Evolutionary conservation across 1,139 yeast species (phyloP), one percentile per base, ranked within the genome.

Genomic region (Lodderomyces jiufengensis): DNA sequence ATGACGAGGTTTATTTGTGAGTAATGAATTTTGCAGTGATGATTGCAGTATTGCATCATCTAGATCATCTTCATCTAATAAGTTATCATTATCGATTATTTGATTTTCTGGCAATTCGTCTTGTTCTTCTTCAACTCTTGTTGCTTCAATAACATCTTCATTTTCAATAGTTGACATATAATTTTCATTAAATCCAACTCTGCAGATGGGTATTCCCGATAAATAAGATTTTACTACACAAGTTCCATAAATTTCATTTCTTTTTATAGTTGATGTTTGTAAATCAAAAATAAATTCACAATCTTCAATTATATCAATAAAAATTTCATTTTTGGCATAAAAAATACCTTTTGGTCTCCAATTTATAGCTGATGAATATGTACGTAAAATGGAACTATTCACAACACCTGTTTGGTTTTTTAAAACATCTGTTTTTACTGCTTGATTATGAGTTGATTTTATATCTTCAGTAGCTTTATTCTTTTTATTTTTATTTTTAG

Each of bases 331-430:
- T 37, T 70, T 70, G 13, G 72, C 59, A 45, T 70, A 70, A 39
- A 61, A 68, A 2, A 70, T 69, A 10, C 76, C 76, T 46, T 69
- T 69, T 8, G 73, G 74, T 35, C 76, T 48, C 76, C 76, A 70
- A 46, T 62, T 67, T 15, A 70, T 63, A 0, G 70, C 57, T 61
- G 63, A 70, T 2, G 67, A 58, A 16, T 65, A 59, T 0, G 73
- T 66, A 27, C 73, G 63, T 48, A 53, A 64, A 10, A 84, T 74
- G 12, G 84, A 75, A 32, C 85, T 76, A 50, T 84, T 83, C 41
- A 82, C 66, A 24, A 51, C 44, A 14, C 50, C 45, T 3, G 53
- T 47, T 9, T 61, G 60, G 13, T 27, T 26, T 11, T 57, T 44
- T n/a, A 61, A 45, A 9, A 55, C 58, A 36, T 65, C 69, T 1